Base-by-base conservation (phyloP, 2,329 filamentous ascomycete species). In the Xylariaceae sp. region DNA sequence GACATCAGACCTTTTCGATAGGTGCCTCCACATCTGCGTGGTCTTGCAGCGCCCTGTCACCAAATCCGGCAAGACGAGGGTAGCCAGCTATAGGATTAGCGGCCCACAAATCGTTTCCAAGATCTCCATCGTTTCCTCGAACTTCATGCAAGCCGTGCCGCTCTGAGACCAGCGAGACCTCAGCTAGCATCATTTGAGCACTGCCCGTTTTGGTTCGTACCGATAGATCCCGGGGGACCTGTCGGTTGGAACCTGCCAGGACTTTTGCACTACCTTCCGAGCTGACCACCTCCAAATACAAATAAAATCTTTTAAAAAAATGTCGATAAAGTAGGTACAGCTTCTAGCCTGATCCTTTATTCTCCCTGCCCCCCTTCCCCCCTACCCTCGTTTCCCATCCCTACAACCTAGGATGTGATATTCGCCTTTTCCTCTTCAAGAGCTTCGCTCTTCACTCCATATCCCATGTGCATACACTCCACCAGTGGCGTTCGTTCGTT, bases 311-410 rank as follows among this genome's bases (percentile, higher is more conserved):
- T 4, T 4, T 26, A 26, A 26, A 26, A 26, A 26, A 26, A 26
- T 76, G 74, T 76, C 74, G 70, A 75, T 76, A 71, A 76, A 71
- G 69, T 71, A 71, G 62, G 67, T 67, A 61, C 43, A 60, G 62
- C 67, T 63, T 66, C 58, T 68, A 50, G 62, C 41, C 23, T 26
- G 50, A 50, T 46, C 55, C 50, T 61, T 44, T 45, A 23, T 51
- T 53, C 48, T 50, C 49, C 44, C 43, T 44, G 44, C 48, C 45
- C 40, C 52, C 50, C 58, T 50, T 49, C 44, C 43, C 43, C 44
- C 48, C 45, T 42, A 52, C 50, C 58, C 44, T 52, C 41, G n/a
- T 26, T 46, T 37, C 40, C 40, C 50, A 51, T 19, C 26, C 47
- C 37, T 44, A 26, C 41, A 20, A 49, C 18, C 37, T 65, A 62